Evolutionary conservation across 1,139 yeast species (phyloP), one percentile per base, ranked within the genome.

Genomic region (Lodderomyces oxycetoniae): DNA sequence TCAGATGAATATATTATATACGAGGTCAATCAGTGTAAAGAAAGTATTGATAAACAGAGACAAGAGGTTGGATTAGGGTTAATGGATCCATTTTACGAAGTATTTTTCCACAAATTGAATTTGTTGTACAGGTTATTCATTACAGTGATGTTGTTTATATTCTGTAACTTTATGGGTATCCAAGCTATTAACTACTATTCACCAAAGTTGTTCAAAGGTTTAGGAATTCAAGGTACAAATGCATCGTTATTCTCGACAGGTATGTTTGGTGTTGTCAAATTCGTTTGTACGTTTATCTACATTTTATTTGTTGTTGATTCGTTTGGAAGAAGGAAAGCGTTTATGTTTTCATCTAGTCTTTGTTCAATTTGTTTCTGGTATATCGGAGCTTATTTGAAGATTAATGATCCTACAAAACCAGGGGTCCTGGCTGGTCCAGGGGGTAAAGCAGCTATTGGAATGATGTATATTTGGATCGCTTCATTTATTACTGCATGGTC

Each of bases 151-250:
- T 50, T 66, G 28, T 63, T 63, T 44, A 49, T 65, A 28, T 58
- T 67, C 46, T 71, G 67, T 47, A 65, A 67, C 49, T 64, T 66
- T 42, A 55, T 65, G 49, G 74, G 74, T 17, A 63, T 67, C 42
- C 73, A 65, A 50, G 60, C 67, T 7, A 64, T 66, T 47, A 67
- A 67, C 47, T 67, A 67, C 45, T 67, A 67, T 48, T 63, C 72
- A 8, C 72, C 73, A 13, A 56, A 54, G 23, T 57, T 67, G 35
- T 67, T 67, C 44, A 50, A 55, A 28, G 57, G 60, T 22, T 53
- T 67, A 41, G 70, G 70, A 11, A 60, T 63, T 26, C 54, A 61
- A 43, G 69, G 69, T 14, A 60, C 65, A 4, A 61, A 59, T 37
- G 57, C 67, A 15, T 53, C 67, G 5, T 53, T 64, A 29, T 63